Evolutionary conservation across 2,329 filamentous ascomycete species (phyloP), one percentile per base, ranked within the genome.

Genomic region (Calonectria naviculata): DNA sequence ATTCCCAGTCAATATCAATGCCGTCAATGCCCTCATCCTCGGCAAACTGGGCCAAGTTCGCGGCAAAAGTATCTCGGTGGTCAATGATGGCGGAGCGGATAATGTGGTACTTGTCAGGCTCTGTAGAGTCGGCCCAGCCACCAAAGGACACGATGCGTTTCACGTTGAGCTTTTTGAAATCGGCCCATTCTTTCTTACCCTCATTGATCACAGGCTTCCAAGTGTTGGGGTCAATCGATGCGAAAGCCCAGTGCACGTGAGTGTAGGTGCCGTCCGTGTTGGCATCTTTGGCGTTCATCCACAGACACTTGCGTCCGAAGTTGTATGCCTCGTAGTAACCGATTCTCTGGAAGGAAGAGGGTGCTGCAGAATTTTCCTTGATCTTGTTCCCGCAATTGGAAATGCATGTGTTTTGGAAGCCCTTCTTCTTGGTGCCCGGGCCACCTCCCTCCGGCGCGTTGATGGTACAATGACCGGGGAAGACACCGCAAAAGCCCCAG

Each of bases 1-100:
- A 17, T 78, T 84, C 72, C 77, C 75, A 80, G 71, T 81, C 78
- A 28, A 80, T 41, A 49, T 80, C 78, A 3, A 80, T 68, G 13
- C 80, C 79, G 17, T 81, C 78, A 38, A 79, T 79, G 1, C 47
- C 73, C 44, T 81, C 29, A 4, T 54, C 28, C 3, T 29, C 13
- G 6, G 28, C 49, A 31, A 31, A 54, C 15, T 29, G 12, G 9
- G 26, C 49, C 4, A 54, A 7, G 17, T 31, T 29, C 15, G 5
- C 10, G 17, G 49, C 49, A 54, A 54, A 54, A 21, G 28, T n/a
- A 5, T 34, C 49, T 34, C 49, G 28, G 26, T 54, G 13, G 28
- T 31, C 15, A 7, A 31, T n/a, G 10, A 54, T 31, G 15, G 49
- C 49, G 13, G 28, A n/a, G 49, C 49, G 49, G 5, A 54, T 31